These are phyloP conservation scores for Porogramme epimiltina DNA, from an alignment of 1,284 basidiomycete species.

Conservation along the genomic window DNA sequence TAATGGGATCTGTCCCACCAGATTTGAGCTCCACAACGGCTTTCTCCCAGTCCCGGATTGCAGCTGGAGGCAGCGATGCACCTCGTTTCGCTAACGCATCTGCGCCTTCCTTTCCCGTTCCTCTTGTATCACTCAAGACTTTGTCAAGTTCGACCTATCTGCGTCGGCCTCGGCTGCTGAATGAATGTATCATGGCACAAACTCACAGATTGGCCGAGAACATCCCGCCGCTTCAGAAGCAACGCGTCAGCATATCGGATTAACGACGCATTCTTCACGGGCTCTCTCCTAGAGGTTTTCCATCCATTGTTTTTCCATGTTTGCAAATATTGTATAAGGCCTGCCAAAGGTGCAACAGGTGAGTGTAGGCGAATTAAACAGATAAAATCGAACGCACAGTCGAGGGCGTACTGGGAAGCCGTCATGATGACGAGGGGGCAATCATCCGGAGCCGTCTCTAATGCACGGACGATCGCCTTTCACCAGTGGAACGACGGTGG, in stretches of 20 bases:
- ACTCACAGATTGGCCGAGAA: slow-evolving; percentile 41
- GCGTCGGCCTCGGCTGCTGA: too few species aligned
- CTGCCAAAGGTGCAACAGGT: slow-evolving; percentile 43
- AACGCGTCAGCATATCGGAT: slow-evolving; percentile 64
- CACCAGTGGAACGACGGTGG: background rate
- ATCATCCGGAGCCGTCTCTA: slow-evolving; percentile 64
- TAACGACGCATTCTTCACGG: slow-evolving; percentile 67
- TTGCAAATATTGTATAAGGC: slow-evolving; percentile 61
- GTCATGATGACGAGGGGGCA: slow-evolving; percentile 68
- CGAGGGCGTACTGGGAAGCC: slow-evolving; percentile 79
- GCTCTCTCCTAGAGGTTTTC: slow-evolving; percentile 43
- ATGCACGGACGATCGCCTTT: slow-evolving; percentile 74
- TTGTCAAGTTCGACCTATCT: slow-evolving; percentile 54
- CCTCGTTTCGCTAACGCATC: slow-evolving; percentile 70
- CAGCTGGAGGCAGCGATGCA: slow-evolving; percentile 34
- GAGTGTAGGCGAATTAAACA: background rate
- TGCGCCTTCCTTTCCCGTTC: slow-evolving; percentile 78
- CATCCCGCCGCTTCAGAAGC: slow-evolving; percentile 45
- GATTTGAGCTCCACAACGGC: too few species aligned
- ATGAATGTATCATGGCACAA: too few species aligned
- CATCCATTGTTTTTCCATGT: slow-evolving; percentile 62
- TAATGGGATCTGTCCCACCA: too few species aligned
- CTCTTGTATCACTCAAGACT: slow-evolving; percentile 72
- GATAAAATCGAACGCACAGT: slow-evolving; percentile 44
- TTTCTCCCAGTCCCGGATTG: slow-evolving; percentile 70